Evolutionary conservation across 192 early-diverging fungal genomes (phyloP).

Genomic region (Coemansia sp.): DNA sequence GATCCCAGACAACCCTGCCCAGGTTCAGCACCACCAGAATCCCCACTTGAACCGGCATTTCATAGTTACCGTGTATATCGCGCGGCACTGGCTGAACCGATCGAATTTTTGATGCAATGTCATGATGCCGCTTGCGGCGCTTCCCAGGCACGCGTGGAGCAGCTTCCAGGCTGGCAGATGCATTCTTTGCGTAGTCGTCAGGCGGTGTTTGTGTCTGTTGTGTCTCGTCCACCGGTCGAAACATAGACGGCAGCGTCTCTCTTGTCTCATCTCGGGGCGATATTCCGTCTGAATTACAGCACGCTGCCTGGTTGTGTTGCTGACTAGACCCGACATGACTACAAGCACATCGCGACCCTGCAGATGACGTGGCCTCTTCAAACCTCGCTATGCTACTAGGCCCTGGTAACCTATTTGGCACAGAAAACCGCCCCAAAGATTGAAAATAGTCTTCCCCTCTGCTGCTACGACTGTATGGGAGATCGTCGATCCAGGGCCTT

Average conservation of each 20-base stretch:
- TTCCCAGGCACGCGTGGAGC: slow-evolving; percentile 17
- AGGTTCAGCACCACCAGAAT: slow-evolving; percentile 70
- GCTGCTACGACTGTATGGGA: neutral
- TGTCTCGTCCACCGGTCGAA: neutral
- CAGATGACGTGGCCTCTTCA: neutral
- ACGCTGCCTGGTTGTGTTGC: neutral
- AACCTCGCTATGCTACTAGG: neutral
- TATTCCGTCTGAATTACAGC: neutral
- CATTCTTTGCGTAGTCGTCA: neutral
- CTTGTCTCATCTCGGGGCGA: neutral
- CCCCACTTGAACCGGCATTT: slow-evolving; percentile 78
- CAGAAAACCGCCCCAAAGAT: neutral
- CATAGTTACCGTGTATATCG: slow-evolving; percentile 66
- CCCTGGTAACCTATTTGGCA: neutral
- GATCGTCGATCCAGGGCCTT: neutral
- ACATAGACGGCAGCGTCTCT: neutral
- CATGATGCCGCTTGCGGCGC: slow-evolving; percentile 44
- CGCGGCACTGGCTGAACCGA: slow-evolving; percentile 48
- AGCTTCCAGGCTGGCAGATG: neutral
- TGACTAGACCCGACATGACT: neutral
- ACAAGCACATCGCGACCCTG: neutral
- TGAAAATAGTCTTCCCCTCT: neutral
- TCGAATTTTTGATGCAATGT: slow-evolving; percentile 42
- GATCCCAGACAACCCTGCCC: slow-evolving; percentile 74
- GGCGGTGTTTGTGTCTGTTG: neutral